Conservation (phyloP, 441 rosid species). For the Aquilaria agallochum region DNA sequence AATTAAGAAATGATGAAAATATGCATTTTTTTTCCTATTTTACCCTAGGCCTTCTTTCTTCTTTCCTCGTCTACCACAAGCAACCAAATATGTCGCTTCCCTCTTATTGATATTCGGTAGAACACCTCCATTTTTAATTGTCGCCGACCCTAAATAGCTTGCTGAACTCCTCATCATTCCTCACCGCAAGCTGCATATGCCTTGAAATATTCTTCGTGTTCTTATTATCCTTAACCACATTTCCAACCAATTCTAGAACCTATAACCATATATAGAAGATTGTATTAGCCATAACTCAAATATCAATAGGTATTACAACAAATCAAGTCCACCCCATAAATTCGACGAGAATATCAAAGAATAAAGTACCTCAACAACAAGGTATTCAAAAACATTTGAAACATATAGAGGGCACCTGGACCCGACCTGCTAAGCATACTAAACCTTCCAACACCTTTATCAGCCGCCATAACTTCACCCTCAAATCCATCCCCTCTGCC, state of each 20-base stretch:
- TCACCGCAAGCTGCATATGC: slow-evolving; percentile 32
- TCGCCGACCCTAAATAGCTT: slow-evolving; percentile 23
- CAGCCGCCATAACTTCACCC: too few species aligned
- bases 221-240: slow-evolving; percentile 35
- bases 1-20: too few species aligned
- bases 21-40: too few species aligned
- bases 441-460: slow-evolving; percentile 15
- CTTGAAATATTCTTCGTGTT: slow-evolving; percentile 25
- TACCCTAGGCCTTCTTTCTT: too few species aligned
- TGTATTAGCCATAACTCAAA: neutral
- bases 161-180: slow-evolving; percentile 31
- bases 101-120: slow-evolving; percentile 28
- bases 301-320: slow-evolving; percentile 1
- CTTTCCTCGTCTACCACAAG: too few species aligned
- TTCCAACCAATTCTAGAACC: slow-evolving; percentile 30
- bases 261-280: neutral
- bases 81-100: too few species aligned
- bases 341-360: neutral
- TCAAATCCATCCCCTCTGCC: too few species aligned
- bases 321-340: neutral
- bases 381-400: slow-evolving; percentile 40
- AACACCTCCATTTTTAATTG: slow-evolving; percentile 33
- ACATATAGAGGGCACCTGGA: slow-evolving; percentile 40
- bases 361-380: slow-evolving; percentile 38
- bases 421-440: slow-evolving; percentile 41